phyloP scores from a whole-genome alignment of 2,329 filamentous ascomycete genomes.

The Stachybotrys chartarum region DNA sequence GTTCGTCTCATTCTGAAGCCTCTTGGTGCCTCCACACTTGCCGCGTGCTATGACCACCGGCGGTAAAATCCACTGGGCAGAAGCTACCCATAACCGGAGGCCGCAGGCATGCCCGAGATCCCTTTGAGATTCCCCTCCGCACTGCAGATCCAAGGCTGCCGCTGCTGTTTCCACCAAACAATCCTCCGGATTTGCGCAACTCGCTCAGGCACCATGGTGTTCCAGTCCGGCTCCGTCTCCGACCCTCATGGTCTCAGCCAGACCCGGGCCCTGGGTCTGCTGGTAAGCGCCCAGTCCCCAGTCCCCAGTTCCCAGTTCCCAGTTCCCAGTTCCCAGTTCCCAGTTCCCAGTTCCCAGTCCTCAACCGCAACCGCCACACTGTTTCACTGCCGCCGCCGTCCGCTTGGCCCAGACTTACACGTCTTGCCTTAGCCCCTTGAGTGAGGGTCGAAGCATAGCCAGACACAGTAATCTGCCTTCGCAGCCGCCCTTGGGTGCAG shows the following conservation, averaged over 20 bases:
- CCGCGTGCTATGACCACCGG: too few species aligned
- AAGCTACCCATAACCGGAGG: too few species aligned
- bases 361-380: not conserved
- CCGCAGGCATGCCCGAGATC: too few species aligned
- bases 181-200: not conserved
- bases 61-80: too few species aligned
- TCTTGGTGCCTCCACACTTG: not conserved
- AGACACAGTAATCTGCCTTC: too few species aligned
- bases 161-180: not conserved
- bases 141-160: not conserved
- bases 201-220: not conserved
- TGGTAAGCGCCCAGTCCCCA: conserved; percentile 14
- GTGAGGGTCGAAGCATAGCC: too few species aligned
- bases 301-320: too few species aligned
- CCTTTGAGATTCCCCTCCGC: not conserved
- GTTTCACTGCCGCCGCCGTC: not conserved
- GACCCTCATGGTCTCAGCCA: conserved; percentile 8
- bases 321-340: too few species aligned
- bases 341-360: too few species aligned
- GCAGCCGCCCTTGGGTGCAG: not conserved
- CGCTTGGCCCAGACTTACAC: too few species aligned
- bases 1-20: not conserved
- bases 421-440: too few species aligned
- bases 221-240: not conserved
- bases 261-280: conserved; percentile 16